A percentile compares a stretch with the other conserved stretches of the same genome.
Evolutionary conservation across 2,329 filamentous ascomycete species (phyloP).

Genomic region (Phaeosphaeriaceae sp.): DNA sequence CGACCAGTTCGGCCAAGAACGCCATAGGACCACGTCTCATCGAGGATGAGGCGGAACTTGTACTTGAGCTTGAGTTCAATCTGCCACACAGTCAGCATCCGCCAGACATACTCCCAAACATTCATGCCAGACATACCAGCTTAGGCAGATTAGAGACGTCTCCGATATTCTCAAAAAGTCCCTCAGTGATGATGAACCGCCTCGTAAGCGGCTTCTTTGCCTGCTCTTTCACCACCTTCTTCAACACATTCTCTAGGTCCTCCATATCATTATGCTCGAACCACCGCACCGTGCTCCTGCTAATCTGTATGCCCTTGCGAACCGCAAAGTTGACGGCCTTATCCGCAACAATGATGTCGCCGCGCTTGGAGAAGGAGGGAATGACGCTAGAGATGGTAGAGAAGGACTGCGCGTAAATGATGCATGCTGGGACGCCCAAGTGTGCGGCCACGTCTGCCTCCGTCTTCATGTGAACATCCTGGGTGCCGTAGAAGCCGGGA

Average conservation of each 20-base stretch:
- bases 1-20: constrained; percentile 90
- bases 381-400: constrained; percentile 97
- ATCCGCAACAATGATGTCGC: constrained; percentile 96
- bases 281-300: constrained; percentile 89
- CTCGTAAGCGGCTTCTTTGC: constrained; percentile 86
- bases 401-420: constrained; percentile 95
- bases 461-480: constrained; percentile 97
- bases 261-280: constrained; percentile 97
- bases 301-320: constrained; percentile 92
- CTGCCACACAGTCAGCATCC: constrained; percentile 51
- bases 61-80: constrained; percentile 93
- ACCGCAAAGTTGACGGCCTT: constrained; percentile 92
- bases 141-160: constrained; percentile 86
- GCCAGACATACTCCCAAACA: neutral
- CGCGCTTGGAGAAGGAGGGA: constrained; percentile 94
- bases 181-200: constrained; percentile 95
- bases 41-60: constrained; percentile 96
- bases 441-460: constrained; percentile 93
- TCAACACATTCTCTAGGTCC: constrained; percentile 85
- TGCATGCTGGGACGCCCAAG: constrained; percentile 85
- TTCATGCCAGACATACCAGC: constrained; percentile 63
- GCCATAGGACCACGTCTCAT: constrained; percentile 97
- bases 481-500: constrained; percentile 96
- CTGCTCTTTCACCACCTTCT: constrained; percentile 87
- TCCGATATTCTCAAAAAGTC: constrained; percentile 88